These are phyloP conservation scores for Rubroshorea leprosula DNA, from an alignment of 345 rosid species.

Conservation along the genomic window DNA sequence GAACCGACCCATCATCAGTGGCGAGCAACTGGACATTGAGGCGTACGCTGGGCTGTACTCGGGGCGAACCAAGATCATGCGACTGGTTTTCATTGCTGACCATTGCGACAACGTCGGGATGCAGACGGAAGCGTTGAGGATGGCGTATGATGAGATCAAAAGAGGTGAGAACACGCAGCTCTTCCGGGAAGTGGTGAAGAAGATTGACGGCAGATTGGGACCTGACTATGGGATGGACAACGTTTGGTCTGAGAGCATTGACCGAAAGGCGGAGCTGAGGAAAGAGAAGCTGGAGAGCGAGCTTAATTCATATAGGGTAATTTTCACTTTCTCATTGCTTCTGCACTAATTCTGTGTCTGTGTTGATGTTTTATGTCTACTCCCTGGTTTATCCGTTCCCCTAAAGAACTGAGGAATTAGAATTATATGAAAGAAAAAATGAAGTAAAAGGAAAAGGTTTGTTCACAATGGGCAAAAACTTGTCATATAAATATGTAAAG, in stretches of 20 bases:
- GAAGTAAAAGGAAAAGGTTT: neutral
- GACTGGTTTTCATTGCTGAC: constrained; percentile 77
- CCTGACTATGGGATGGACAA: constrained; percentile 49
- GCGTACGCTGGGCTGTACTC: constrained; percentile 83
- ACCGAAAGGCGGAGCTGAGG: constrained; percentile 76
- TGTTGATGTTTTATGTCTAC: too few relatives aligned
- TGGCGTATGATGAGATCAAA: constrained; percentile 94
- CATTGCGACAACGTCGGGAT: constrained; percentile 57
- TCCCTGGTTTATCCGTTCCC: too few relatives aligned
- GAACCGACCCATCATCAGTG: constrained; percentile 56
- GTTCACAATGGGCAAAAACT: too few relatives aligned
- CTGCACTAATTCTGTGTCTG: neutral
- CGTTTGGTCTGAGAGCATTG: constrained; percentile 68
- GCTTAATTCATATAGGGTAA: constrained; percentile 90
- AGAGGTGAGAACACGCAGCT: constrained; percentile 88
- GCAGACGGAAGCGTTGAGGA: constrained; percentile 78
- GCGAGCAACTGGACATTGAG: constrained; percentile 90
- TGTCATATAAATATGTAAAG: too few relatives aligned
- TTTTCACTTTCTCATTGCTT: neutral
- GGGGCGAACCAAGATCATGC: constrained; percentile 80
- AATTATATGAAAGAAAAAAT: neutral
- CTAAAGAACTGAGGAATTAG: neutral
- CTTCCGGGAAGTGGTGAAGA: constrained; percentile 68
- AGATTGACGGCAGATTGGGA: constrained; percentile 69
- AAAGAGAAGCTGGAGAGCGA: constrained; percentile 87